phyloP scores from a whole-genome alignment of 2,329 filamentous ascomycete species.

The Fusarium neocosmosporiellum region DNA sequence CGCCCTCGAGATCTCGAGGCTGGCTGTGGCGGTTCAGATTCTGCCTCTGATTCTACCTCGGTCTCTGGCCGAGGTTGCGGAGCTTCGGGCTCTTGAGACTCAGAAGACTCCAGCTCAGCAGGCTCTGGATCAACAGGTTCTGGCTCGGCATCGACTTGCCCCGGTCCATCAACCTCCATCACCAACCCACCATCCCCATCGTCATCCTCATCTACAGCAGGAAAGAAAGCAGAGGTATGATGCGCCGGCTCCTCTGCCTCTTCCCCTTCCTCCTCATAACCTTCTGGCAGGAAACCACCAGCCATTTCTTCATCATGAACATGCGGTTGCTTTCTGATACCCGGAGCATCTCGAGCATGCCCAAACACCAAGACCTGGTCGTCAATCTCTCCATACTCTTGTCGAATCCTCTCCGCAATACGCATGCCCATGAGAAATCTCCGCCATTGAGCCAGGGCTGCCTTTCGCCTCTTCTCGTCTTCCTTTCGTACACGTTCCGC shows the following conservation, averaged over 20 bases:
- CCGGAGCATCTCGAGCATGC: conserved; percentile 51
- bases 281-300: conserved; percentile 71
- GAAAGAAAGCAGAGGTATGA: conserved; percentile 61
- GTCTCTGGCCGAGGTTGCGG: not conserved
- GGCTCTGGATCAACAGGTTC: not conserved
- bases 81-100: not conserved
- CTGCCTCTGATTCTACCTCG: conserved; percentile 6
- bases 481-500: conserved; percentile 81
- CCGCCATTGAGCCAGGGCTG: conserved; percentile 81
- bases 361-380: conserved; percentile 66
- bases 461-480: conserved; percentile 82
- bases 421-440: conserved; percentile 88
- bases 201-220: conserved; percentile 57
- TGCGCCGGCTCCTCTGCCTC: conserved; percentile 46
- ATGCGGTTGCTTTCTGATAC: conserved; percentile 32
- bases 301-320: conserved; percentile 63
- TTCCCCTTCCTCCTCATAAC: conserved; percentile 61
- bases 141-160: conserved; percentile 9
- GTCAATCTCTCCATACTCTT: conserved; percentile 77
- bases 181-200: conserved; percentile 48
- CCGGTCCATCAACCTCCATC: conserved; percentile 45
- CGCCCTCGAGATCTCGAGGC: conserved; percentile 8
- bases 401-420: conserved; percentile 80
- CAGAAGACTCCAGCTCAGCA: not conserved
- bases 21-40: conserved; percentile 11